Percentiles rank a stretch among this genome's conserved stretches.
Conservation (phyloP, 805 yeast genomes). For the Tetrapisispora iriomotensis region DNA sequence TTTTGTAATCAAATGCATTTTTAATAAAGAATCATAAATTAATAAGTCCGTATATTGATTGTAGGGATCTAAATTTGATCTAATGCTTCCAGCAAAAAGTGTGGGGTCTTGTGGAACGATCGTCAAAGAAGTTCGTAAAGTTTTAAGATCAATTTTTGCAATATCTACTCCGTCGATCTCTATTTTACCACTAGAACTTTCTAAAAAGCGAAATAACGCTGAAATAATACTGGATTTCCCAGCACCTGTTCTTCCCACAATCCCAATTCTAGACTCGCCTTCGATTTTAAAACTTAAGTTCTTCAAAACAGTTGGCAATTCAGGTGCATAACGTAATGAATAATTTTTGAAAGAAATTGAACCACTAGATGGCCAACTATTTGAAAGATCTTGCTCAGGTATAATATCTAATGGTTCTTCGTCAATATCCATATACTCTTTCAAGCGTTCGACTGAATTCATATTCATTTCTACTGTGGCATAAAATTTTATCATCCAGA, state of each 20-base stretch:
- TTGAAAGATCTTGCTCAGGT: conserved; percentile 51
- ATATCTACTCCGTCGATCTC: conserved; percentile 69
- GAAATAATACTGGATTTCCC: conserved; percentile 96
- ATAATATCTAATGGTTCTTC: conserved; percentile 72
- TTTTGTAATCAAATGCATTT: conserved; percentile 54
- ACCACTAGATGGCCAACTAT: conserved; percentile 81
- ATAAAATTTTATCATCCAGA: conserved; percentile 89
- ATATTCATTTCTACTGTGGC: conserved; percentile 88
- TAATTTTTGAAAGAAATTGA: conserved; percentile 63
- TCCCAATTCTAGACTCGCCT: conserved; percentile 75
- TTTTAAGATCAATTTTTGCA: conserved; percentile 55
- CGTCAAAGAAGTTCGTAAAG: conserved; percentile 66
- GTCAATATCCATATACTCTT: conserved; percentile 75
- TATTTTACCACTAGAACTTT: conserved; percentile 67
- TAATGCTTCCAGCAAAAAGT: conserved; percentile 67
- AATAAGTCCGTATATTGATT: conserved; percentile 48
- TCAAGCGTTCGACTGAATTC: conserved; percentile 92
- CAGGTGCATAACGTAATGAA: conserved; percentile 83
- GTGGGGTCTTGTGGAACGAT: conserved; percentile 88
- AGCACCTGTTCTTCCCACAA: conserved; percentile 98
- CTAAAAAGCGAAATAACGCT: conserved; percentile 76
- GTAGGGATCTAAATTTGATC: conserved; percentile 68
- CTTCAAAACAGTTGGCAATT: conserved; percentile 79
- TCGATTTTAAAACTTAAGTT: conserved; percentile 73
- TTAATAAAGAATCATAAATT: conserved; percentile 61